Conservation (phyloP, 2,329 filamentous ascomycete genomes). For the Dryadomyces quercus-mongolicae region DNA sequence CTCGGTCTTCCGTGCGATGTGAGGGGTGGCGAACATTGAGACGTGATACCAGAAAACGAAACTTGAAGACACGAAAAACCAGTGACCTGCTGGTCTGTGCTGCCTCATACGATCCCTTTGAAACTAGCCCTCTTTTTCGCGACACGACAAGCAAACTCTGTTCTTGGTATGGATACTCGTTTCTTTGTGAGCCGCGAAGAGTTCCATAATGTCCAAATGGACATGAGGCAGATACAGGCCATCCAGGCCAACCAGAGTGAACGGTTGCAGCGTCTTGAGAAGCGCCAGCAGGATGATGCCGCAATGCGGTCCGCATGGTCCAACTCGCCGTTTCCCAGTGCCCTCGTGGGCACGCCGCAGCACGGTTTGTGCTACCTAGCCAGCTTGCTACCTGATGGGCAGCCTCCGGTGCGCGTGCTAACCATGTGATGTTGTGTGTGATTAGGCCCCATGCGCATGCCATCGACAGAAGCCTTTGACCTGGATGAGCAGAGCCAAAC, state of each 20-base stretch:
- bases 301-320: constrained; percentile 79
- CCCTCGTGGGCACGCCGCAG: constrained; percentile 70
- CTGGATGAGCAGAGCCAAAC: constrained; percentile 80
- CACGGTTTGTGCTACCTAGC: constrained; percentile 53
- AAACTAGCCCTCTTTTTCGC: background rate
- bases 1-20: constrained; percentile 29
- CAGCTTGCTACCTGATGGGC: background rate
- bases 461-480: constrained; percentile 75
- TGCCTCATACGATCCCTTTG: background rate
- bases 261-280: constrained; percentile 48
- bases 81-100: background rate
- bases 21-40: constrained; percentile 28
- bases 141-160: background rate
- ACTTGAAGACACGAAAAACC: too few species aligned
- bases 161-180: constrained; percentile 50
- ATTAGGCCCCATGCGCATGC: constrained; percentile 66
- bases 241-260: constrained; percentile 51
- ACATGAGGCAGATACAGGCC: constrained; percentile 55
- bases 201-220: constrained; percentile 57
- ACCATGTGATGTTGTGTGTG: background rate
- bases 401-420: background rate
- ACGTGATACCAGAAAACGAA: constrained; percentile 10
- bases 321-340: constrained; percentile 80
- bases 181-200: constrained; percentile 50
- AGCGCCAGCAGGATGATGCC: constrained; percentile 55